Percentiles rank a stretch among this genome's conserved stretches.
Evolutionary conservation across 371 early-diverging fungal genomes (phyloP).

Genomic region (Lichtheimia ramosa): DNA sequence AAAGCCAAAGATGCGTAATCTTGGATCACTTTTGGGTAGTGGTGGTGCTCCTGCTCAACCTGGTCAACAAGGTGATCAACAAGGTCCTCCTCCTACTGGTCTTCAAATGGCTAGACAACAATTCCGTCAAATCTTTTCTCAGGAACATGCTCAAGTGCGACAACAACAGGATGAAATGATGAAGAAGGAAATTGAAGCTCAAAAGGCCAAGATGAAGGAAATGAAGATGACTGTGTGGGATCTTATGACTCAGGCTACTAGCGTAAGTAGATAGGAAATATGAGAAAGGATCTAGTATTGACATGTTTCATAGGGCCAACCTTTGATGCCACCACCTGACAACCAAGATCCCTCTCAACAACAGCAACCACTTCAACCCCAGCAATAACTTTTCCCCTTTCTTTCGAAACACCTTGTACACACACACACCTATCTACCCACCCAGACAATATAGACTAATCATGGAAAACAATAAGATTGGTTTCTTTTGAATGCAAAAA

Average conservation of each 20-base stretch:
- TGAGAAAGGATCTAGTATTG: neutral
- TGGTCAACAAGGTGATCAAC: slow-evolving; percentile 15
- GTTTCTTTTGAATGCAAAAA: slow-evolving; percentile 1
- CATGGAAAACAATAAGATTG: neutral
- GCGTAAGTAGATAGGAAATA: slow-evolving; percentile 23
- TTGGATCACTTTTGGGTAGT: slow-evolving; percentile 44
- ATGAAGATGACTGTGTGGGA: slow-evolving; percentile 77
- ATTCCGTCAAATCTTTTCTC: slow-evolving; percentile 58
- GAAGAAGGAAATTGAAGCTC: slow-evolving; percentile 57
- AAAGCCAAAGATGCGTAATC: slow-evolving; percentile 43
- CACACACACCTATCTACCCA: too few species aligned
- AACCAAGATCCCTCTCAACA: neutral
- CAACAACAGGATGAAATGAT: slow-evolving; percentile 56
- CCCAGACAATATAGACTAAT: too few species aligned
- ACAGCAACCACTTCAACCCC: neutral
- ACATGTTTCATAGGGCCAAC: slow-evolving; percentile 14
- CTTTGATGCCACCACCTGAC: slow-evolving; percentile 19
- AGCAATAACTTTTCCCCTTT: neutral
- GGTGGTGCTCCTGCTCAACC: slow-evolving; percentile 28
- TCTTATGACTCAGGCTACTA: slow-evolving; percentile 55
- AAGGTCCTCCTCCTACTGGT: slow-evolving; percentile 51
- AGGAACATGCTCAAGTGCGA: slow-evolving; percentile 52
- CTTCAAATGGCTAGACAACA: slow-evolving; percentile 61
- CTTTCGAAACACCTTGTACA: too few species aligned
- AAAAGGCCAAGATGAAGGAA: slow-evolving; percentile 59